These are phyloP conservation scores for Haplographium delicatum DNA, from an alignment of 495 filamentous ascomycete species.

Conservation along the genomic window DNA sequence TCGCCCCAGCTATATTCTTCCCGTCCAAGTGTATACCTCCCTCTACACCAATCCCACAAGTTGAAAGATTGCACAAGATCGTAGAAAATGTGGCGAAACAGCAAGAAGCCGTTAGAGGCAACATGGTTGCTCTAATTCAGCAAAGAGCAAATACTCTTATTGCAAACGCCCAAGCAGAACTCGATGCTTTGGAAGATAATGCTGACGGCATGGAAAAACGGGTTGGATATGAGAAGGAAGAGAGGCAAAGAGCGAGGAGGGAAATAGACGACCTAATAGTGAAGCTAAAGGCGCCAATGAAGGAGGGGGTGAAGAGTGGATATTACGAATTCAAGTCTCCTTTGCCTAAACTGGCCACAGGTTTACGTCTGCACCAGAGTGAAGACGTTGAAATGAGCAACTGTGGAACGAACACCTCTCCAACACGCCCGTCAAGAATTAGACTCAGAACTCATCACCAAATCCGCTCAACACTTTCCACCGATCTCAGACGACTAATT, in stretches of 20 bases:
- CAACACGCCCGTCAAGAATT: too few relatives aligned
- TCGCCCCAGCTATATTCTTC: conserved; percentile 39
- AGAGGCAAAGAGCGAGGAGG: not conserved
- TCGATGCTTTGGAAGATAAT: not conserved
- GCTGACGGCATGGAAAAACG: too few relatives aligned
- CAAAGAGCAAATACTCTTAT: conserved; percentile 27
- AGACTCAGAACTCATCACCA: not conserved
- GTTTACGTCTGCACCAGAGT: not conserved
- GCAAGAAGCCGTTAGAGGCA: conserved; percentile 32
- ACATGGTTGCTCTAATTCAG: conserved; percentile 37
- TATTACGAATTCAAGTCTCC: not conserved
- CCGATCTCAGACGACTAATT: conserved; percentile 1
- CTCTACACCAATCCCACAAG: conserved; percentile 28
- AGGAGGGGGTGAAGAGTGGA: not conserved
- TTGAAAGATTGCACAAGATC: conserved; percentile 30
- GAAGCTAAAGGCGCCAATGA: not conserved
- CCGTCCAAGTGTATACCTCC: conserved; percentile 31
- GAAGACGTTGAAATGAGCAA: conserved; percentile 11
- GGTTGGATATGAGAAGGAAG: not conserved
- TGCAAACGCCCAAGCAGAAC: conserved; percentile 11
- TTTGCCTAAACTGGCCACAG: not conserved
- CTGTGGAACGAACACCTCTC: not conserved
- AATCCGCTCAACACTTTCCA: conserved; percentile 1
- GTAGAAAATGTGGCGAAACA: conserved; percentile 39
- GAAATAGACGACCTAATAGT: conserved; percentile 8